These are phyloP conservation scores for Boletus rufocinnamomeus DNA, from an alignment of 768 basidiomycete species.

Conservation along the genomic window DNA sequence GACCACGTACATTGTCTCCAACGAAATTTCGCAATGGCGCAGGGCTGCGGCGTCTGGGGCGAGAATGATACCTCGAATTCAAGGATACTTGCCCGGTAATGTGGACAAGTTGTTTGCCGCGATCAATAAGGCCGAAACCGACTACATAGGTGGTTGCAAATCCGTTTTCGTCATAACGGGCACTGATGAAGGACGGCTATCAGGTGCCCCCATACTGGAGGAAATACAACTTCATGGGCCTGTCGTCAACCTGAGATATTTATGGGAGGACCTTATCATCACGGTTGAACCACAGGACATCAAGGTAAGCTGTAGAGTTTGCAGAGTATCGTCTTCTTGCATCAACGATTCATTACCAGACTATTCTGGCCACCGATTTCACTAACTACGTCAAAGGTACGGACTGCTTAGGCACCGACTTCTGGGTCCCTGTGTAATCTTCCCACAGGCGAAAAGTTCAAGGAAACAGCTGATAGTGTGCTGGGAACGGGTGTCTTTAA, in stretches of 20 bases:
- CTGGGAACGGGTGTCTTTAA: conserved; percentile 60
- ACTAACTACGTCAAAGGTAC: conserved; percentile 46
- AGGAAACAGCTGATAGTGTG: conserved; percentile 33
- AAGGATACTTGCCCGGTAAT: conserved; percentile 38
- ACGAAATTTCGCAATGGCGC: conserved; percentile 11
- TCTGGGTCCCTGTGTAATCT: background rate
- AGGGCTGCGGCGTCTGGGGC: conserved; percentile 30
- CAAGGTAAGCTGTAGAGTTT: conserved; percentile 29
- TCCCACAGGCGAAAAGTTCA: conserved; percentile 36
- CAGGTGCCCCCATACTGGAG: conserved; percentile 31
- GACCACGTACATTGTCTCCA: background rate
- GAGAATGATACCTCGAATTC: conserved; percentile 32
- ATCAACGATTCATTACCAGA: conserved; percentile 23
- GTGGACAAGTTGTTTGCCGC: conserved; percentile 34
- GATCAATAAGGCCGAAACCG: conserved; percentile 22
- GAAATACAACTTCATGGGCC: conserved; percentile 28
- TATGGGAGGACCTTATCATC: conserved; percentile 52
- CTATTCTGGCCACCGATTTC: conserved; percentile 47
- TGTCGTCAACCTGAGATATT: conserved; percentile 43
- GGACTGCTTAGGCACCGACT: background rate
- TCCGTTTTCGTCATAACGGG: background rate
- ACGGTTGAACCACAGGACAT: conserved; percentile 53
- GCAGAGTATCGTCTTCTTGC: background rate
- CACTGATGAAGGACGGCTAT: background rate
- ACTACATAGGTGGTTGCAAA: conserved; percentile 38